Percentiles rank a stretch among this genome's conserved stretches.
Evolutionary conservation across 2,329 filamentous ascomycete species (phyloP).

Genomic region (Calonectria leucothoes): DNA sequence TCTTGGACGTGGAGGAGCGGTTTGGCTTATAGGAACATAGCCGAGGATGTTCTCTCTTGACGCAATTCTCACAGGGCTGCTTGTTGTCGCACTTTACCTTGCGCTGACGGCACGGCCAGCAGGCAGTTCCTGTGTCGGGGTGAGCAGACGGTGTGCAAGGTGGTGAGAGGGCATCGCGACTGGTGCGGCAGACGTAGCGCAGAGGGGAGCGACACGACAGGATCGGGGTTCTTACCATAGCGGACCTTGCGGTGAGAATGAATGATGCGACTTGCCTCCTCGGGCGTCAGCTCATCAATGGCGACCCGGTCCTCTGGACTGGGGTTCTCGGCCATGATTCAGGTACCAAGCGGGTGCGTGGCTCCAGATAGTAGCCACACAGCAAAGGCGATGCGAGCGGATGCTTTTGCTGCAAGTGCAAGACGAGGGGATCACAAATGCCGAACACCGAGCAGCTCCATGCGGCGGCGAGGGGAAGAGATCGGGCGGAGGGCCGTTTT

Average conservation of each 20-base stretch:
- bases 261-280: conserved; percentile 76
- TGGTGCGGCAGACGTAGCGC: neutral
- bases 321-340: conserved; percentile 58
- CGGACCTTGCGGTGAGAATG: conserved; percentile 77
- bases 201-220: conserved; percentile 11
- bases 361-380: conserved; percentile 32
- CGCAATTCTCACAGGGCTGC: conserved; percentile 75
- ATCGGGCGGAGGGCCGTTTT: conserved; percentile 27
- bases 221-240: conserved; percentile 64
- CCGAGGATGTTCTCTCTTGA: conserved; percentile 73
- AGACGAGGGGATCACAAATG: conserved; percentile 45
- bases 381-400: conserved; percentile 38
- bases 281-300: conserved; percentile 69
- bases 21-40: conserved; percentile 77
- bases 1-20: conserved; percentile 53
- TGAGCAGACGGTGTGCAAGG: conserved; percentile 4
- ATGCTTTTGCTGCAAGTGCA: conserved; percentile 40
- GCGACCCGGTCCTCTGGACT: conserved; percentile 57
- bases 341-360: conserved; percentile 33
- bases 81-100: conserved; percentile 79
- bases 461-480: conserved; percentile 40
- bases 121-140: conserved; percentile 64
- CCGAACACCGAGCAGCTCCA: conserved; percentile 51
- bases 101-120: conserved; percentile 75
- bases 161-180: conserved; percentile 16